Conservation (phyloP, 495 filamentous ascomycete species). For the Xylaria bambusicola region DNA sequence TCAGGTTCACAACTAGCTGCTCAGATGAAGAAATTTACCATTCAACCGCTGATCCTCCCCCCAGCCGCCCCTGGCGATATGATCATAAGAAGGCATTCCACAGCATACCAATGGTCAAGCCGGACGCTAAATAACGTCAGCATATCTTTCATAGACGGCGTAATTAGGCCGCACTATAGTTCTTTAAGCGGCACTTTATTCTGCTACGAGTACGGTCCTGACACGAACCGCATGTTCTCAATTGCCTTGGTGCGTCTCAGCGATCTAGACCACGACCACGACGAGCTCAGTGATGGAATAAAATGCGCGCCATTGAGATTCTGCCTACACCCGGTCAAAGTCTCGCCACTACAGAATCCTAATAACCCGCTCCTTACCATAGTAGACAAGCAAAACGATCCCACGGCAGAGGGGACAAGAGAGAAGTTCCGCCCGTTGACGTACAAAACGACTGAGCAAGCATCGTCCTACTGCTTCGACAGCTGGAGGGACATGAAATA, state of each 20-base stretch:
- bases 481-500: not conserved
- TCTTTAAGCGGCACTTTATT: too few relatives aligned
- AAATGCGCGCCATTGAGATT: not conserved
- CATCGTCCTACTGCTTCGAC: not conserved
- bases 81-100: not conserved
- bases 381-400: not conserved
- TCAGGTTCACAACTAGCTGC: not conserved
- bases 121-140: too few relatives aligned
- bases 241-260: not conserved
- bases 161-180: not conserved
- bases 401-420: not conserved
- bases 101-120: not conserved
- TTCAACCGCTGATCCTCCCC: not conserved
- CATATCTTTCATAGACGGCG: not conserved
- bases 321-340: not conserved
- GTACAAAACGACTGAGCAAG: not conserved
- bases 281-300: not conserved
- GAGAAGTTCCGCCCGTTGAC: not conserved
- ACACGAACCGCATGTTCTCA: not conserved
- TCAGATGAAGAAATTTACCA: not conserved
- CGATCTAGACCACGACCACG: not conserved
- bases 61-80: not conserved
- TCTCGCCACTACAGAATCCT: not conserved
- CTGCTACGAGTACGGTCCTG: too few relatives aligned
- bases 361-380: not conserved